Conservation (phyloP, 768 basidiomycete species). For the Hericium alpestre region DNA sequence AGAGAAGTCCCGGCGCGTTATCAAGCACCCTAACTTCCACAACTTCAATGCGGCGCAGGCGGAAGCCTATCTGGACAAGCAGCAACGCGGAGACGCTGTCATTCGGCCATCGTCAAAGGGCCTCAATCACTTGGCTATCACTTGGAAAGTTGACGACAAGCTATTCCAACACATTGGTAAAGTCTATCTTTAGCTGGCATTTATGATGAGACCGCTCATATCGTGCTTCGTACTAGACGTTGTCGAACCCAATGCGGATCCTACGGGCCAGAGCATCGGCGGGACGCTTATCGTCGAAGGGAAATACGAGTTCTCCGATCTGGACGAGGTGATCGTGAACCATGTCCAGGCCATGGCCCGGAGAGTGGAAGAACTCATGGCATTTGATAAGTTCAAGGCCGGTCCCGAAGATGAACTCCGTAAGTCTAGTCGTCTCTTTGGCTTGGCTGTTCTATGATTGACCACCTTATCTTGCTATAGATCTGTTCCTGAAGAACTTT, state of each 20-base stretch:
- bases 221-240: slow-evolving; percentile 33
- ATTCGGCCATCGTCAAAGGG: slow-evolving; percentile 96
- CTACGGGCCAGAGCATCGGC: slow-evolving; percentile 52
- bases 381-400: slow-evolving; percentile 89
- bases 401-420: slow-evolving; percentile 84
- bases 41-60: slow-evolving; percentile 87
- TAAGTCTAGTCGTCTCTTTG: slow-evolving; percentile 32
- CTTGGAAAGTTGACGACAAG: slow-evolving; percentile 97
- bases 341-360: slow-evolving; percentile 91
- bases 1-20: slow-evolving; percentile 69
- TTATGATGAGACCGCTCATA: not conserved
- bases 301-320: slow-evolving; percentile 78
- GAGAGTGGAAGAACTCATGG: slow-evolving; percentile 88
- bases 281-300: slow-evolving; percentile 63
- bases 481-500: slow-evolving; percentile 79
- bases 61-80: slow-evolving; percentile 78
- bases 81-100: slow-evolving; percentile 91
- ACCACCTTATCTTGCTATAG: slow-evolving; percentile 27
- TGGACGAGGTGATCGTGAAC: slow-evolving; percentile 95
- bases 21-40: slow-evolving; percentile 98
- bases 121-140: slow-evolving; percentile 85
- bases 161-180: slow-evolving; percentile 93
- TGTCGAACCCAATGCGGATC: slow-evolving; percentile 68
- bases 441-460: not conserved
- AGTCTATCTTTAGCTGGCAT: slow-evolving; percentile 16